Evolutionary conservation across 2,329 filamentous ascomycete genomes (phyloP), one percentile per base, ranked within the genome.

Genomic region (Pestalotiopsis fici): DNA sequence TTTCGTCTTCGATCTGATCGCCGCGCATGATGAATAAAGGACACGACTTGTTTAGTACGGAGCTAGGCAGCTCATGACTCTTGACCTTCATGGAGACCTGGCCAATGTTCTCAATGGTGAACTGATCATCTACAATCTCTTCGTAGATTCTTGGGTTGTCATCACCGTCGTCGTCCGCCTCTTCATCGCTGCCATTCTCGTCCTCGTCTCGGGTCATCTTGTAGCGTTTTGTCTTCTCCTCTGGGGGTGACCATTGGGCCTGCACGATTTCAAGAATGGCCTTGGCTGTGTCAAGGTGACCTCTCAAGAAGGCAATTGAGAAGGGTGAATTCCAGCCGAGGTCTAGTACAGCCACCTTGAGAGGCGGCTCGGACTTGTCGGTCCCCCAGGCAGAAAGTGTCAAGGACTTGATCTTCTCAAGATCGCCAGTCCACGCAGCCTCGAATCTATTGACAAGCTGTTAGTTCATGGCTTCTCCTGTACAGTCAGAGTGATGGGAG

Each of bases 31-130:
- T 68, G 65, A 83, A 79, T 1, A 77, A 77, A 78, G 73, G 18
- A 78, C 82, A 1, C 1, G 1, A n/a, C 76, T 78, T 82, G 4
- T 74, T 71, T 4, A 94, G 76, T 66, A 92, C 76, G 0, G 77
- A 70, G 1, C 86, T 74, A 2, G 93, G 90, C 43, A 83, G 84
- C 9, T 85, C 79, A 18, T 83, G 79, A 66, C 91, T 92, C 74
- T 92, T 90, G 67, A 94, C 91, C 66, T 91, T 85, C 74, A 87
- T 90, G 0, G 87, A 88, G 3, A 92, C 83, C 70, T 93, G 87
- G 0, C 91, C 91, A 67, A 96, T 85, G 71, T 93, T 89, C 18
- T 96, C 91, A 64, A 95, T 86, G 0, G 93, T 96, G 75, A 92
- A 93, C 43, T 86, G 83, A 13, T 91, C 87, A 71, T 91, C 87